These are phyloP conservation scores for Penicillium freii DNA, from an alignment of 2,329 filamentous ascomycete species.

Conservation along the genomic window DNA sequence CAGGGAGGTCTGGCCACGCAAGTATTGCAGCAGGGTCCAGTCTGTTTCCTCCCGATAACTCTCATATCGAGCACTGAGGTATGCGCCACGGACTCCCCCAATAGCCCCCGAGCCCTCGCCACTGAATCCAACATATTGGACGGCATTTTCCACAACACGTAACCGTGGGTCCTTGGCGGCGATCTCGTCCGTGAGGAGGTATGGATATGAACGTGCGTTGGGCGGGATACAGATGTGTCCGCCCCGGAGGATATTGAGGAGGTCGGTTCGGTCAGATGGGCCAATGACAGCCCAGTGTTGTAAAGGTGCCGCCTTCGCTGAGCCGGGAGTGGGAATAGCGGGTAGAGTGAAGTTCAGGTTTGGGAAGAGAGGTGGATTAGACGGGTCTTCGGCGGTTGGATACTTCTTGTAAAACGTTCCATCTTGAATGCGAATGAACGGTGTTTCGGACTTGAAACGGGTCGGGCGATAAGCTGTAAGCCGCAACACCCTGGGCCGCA, in stretches of 20 bases:
- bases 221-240: slow-evolving; percentile 74
- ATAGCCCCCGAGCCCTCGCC: slow-evolving; percentile 59
- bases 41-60: slow-evolving; percentile 81
- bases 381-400: slow-evolving; percentile 51
- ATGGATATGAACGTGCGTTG: slow-evolving; percentile 72
- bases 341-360: slow-evolving; percentile 69
- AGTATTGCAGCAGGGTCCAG: slow-evolving; percentile 76
- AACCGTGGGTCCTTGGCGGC: slow-evolving; percentile 51
- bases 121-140: slow-evolving; percentile 90
- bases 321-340: background rate
- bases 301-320: slow-evolving; percentile 23
- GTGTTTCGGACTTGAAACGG: slow-evolving; percentile 30
- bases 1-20: slow-evolving; percentile 77
- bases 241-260: slow-evolving; percentile 76
- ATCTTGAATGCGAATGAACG: slow-evolving; percentile 70
- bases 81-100: slow-evolving; percentile 62
- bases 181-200: slow-evolving; percentile 65
- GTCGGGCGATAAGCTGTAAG: background rate
- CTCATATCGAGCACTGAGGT: slow-evolving; percentile 88
- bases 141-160: slow-evolving; percentile 62
- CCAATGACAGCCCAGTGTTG: slow-evolving; percentile 84
- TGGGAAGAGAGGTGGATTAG: slow-evolving; percentile 69
- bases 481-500: slow-evolving; percentile 11
- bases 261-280: slow-evolving; percentile 74
- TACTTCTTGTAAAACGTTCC: slow-evolving; percentile 81